These are phyloP conservation scores for Populus euphratica DNA, from an alignment of 345 rosid species.

Conservation along the genomic window DNA sequence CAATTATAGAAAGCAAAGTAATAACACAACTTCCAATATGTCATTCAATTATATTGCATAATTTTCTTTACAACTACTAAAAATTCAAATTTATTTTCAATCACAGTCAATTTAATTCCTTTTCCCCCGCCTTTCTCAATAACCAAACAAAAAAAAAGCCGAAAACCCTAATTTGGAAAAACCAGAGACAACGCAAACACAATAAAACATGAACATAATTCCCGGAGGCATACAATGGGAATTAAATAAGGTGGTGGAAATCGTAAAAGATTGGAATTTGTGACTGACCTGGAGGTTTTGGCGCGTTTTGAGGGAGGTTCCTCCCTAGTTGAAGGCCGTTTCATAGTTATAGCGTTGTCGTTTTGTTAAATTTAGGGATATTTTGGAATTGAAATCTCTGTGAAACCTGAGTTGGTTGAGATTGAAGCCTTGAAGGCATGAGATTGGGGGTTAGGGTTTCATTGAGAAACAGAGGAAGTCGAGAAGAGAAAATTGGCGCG, in stretches of 20 bases:
- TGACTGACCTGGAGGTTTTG: slow-evolving; percentile 10
- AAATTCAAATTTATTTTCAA: not conserved
- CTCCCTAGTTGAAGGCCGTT: not conserved
- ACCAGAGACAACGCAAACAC: not conserved
- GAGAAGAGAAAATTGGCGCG: not conserved
- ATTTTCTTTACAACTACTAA: too few relatives aligned
- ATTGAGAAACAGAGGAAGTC: too few relatives aligned
- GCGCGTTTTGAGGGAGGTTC: slow-evolving; percentile 3
- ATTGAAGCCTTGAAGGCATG: not conserved
- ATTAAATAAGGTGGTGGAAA: not conserved
- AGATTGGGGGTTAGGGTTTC: not conserved
- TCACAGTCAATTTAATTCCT: not conserved
- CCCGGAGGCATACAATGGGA: not conserved
- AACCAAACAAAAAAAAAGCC: not conserved
- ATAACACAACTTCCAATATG: too few relatives aligned
- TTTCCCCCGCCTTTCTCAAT: not conserved
- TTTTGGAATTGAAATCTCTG: not conserved
- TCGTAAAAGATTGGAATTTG: too few relatives aligned
- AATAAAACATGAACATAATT: not conserved
- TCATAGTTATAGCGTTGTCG: not conserved
- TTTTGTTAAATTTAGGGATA: not conserved
- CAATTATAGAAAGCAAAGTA: too few relatives aligned
- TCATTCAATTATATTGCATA: too few relatives aligned
- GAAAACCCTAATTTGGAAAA: not conserved
- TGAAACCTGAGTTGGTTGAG: not conserved